Base-by-base conservation (phyloP, 2,329 filamentous ascomycete species). In the Penicillium sp. region DNA sequence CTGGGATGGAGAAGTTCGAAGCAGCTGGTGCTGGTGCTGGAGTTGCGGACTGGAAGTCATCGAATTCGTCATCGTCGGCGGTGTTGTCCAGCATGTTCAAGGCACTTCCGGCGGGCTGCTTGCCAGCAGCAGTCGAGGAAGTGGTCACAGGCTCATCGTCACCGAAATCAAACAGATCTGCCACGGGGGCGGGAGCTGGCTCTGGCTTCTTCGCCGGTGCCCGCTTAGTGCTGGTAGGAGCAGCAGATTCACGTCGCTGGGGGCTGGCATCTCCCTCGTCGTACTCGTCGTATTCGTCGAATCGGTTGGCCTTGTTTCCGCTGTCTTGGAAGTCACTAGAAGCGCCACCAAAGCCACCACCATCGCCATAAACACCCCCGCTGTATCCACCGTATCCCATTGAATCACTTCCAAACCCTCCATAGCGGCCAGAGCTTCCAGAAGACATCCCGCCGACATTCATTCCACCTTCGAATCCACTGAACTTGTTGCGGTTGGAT, bases 221-320 rank as follows among this genome's bases (percentile, higher is more conserved):
- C 62, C 71, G 70, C 64, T 72, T 77, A 52, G 74, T 64, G 45
- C 65, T 66, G 5, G 71, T 68, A 57, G 50, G 68, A 67, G 55
- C 72, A 64, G 53, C 44, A 35, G 80, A 77, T 70, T 81, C 85
- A 67, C 81, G 78, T 78, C 24, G 84, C 76, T 57, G 84, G 14
- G 78, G 51, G 81, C 73, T 49, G 77, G 49, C 77, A 48, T 82
- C 81, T 41, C 83, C 91, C 68, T 96, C 95, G 55, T 98, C 93
- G 68, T 89, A 93, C 75, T 99, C 95, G 71, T 99, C 93, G 69
- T 99, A 99, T 75, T 97, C 95, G 66, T 98, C 93, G 66, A 97
- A 99, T 63, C 88, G 85, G 63, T 96, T 92, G 54, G 82, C 80
- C 56, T 87, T 81, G 57, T 75, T 73, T 33, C 85, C 78, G 19